Evolutionary conservation across 441 rosid genomes (phyloP).

Genomic region (Mallotus repandus): DNA sequence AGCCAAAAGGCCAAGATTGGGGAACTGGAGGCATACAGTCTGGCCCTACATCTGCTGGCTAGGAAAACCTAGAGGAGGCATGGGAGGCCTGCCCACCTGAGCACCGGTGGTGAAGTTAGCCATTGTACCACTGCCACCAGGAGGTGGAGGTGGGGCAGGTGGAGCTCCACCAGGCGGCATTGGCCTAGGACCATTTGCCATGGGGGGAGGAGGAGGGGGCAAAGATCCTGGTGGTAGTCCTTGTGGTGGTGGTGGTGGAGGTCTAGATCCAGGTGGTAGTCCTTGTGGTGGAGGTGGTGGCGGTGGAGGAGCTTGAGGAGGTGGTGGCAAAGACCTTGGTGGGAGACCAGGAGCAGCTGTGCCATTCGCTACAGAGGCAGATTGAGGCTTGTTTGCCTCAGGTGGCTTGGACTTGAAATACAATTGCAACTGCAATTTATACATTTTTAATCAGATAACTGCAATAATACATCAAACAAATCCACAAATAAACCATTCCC

Average conservation of each 20-base stretch:
- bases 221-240: conserved; percentile 59
- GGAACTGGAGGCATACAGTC: conserved; percentile 33
- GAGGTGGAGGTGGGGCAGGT: conserved; percentile 73
- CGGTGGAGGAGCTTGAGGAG: conserved; percentile 61
- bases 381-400: conserved; percentile 68
- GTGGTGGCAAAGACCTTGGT: conserved; percentile 54
- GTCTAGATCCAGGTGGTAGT: conserved; percentile 44
- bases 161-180: conserved; percentile 74
- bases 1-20: background rate
- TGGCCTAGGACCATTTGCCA: conserved; percentile 71
- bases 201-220: conserved; percentile 81
- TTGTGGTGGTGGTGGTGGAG: conserved; percentile 48
- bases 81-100: conserved; percentile 46
- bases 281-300: conserved; percentile 77
- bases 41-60: conserved; percentile 50
- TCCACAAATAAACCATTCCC: background rate
- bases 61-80: conserved; percentile 56
- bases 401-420: conserved; percentile 81
- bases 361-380: conserved; percentile 59
- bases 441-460: conserved; percentile 9
- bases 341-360: conserved; percentile 59
- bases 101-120: conserved; percentile 55
- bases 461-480: background rate
- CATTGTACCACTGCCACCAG: conserved; percentile 62
- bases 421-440: conserved; percentile 69